Evolutionary conservation across 2,329 filamentous ascomycete species (phyloP), one percentile per base, ranked within the genome.

Genomic region (Aspergillus sergii): DNA sequence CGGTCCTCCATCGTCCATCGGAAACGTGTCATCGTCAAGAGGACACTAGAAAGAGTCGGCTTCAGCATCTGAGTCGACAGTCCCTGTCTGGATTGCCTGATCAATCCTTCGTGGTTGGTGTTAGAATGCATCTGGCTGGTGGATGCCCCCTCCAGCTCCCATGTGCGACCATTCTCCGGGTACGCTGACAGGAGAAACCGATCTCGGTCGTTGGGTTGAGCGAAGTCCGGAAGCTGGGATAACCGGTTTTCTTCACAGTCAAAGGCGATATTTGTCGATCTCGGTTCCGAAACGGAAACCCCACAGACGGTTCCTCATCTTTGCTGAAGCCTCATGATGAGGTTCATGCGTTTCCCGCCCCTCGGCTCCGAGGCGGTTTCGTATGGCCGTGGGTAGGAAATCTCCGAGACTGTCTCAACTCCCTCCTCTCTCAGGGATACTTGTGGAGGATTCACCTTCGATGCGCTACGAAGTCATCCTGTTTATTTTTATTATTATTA

Each of bases 251-350:
- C 28, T 36, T 54, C 32, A n/a, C 10, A 46, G 26, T 28, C 26
- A 14, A 41, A 54, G 14, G 28, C 43, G 28, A 16, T 34, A 48
- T 28, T 39, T 59, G 32, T 53, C 50, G 43, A 58, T 58, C 57
- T 58, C 57, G 57, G 57, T 21, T 58, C 57, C 57, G 57, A 58
- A 46, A 58, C 23, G 57, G 57, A n/a, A 50, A 51, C 48, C 57
- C 57, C 57, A 58, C 57, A 34, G 28, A 28, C 45, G 21, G 57
- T 39, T 34, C 57, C 19, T 51, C 16, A n/a, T 32, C 10, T 51
- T 51, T 23, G 16, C 21, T n/a, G 11, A 48, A 28, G 34, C 26
- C 26, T 30, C 46, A 50, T 51, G 11, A 28, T 26, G 48, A 11
- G 48, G 48, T 51, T 51, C 28, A 51, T 21, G 28, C 14, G 16